A percentile compares a stretch with the other conserved stretches of the same genome.
phyloP scores from a whole-genome alignment of 495 filamentous ascomycete genomes.

The Neurospora sp. region DNA sequence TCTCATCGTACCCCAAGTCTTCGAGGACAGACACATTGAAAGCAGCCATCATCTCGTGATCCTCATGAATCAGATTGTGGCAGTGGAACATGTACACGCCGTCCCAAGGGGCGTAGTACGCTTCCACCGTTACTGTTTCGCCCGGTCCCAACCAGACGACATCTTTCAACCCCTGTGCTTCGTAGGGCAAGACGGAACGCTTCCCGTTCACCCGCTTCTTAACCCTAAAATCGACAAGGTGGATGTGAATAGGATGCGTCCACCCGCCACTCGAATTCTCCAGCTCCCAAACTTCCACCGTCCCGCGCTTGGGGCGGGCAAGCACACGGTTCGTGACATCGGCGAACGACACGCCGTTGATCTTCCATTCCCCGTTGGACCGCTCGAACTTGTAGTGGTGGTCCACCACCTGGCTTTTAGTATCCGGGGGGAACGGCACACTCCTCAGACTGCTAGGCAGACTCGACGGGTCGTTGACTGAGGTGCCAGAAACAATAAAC shows the following conservation, averaged over 20 bases:
- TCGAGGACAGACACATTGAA: slow-evolving; percentile 44
- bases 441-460: slow-evolving; percentile 2
- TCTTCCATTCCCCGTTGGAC: slow-evolving; percentile 31
- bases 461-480: slow-evolving; percentile 17
- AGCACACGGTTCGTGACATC: slow-evolving; percentile 44
- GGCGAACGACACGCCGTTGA: slow-evolving; percentile 43
- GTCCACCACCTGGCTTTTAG: slow-evolving; percentile 18
- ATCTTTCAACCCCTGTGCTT: slow-evolving; percentile 41
- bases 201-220: slow-evolving; percentile 29
- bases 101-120: slow-evolving; percentile 42
- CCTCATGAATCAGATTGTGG: slow-evolving; percentile 51
- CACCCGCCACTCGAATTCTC: slow-evolving; percentile 41
- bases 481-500: slow-evolving; percentile 35
- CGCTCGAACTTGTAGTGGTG: slow-evolving; percentile 37
- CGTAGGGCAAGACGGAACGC: slow-evolving; percentile 34
- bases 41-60: slow-evolving; percentile 53
- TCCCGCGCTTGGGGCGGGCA: slow-evolving; percentile 36
- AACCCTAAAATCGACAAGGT: slow-evolving; percentile 49
- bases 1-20: slow-evolving; percentile 39
- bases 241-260: slow-evolving; percentile 48
- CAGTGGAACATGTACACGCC: slow-evolving; percentile 49
- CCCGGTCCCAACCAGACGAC: slow-evolving; percentile 37
- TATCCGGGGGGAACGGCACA: slow-evolving; percentile 13
- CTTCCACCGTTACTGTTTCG: slow-evolving; percentile 40
- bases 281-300: slow-evolving; percentile 42